Conservation (phyloP, 805 yeast species). For the Ogataea methanolica region DNA sequence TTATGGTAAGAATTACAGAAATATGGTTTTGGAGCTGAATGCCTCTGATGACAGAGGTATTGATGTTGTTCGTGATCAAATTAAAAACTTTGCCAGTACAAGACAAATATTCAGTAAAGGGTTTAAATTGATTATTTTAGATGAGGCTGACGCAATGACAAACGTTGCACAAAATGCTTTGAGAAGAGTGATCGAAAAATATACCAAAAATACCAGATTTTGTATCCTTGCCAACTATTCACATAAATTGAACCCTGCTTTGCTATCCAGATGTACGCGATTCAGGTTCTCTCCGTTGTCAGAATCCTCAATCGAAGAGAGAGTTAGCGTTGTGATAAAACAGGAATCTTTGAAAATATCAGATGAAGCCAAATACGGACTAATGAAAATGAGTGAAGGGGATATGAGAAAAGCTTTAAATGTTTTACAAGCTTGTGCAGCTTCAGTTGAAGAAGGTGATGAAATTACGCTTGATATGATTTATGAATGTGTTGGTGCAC, state of each 20-base stretch:
- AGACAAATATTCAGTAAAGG: slow-evolving; percentile 86
- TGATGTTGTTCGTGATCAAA: slow-evolving; percentile 95
- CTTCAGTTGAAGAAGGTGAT: slow-evolving; percentile 51
- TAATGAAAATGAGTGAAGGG: slow-evolving; percentile 76
- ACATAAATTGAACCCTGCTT: slow-evolving; percentile 92
- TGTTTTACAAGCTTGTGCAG: slow-evolving; percentile 89
- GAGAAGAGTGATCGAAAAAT: slow-evolving; percentile 83
- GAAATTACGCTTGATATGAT: slow-evolving; percentile 71
- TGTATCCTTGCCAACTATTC: slow-evolving; percentile 95
- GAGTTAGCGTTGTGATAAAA: slow-evolving; percentile 65
- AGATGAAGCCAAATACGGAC: slow-evolving; percentile 56
- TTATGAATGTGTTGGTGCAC: slow-evolving; percentile 94
- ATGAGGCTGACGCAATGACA: slow-evolving; percentile 96
- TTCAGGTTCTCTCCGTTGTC: slow-evolving; percentile 87
- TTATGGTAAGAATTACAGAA: slow-evolving; percentile 73
- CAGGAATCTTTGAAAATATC: slow-evolving; percentile 59
- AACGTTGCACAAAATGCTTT: slow-evolving; percentile 81
- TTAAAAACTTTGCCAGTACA: slow-evolving; percentile 93
- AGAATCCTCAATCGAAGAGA: slow-evolving; percentile 58
- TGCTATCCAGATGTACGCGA: slow-evolving; percentile 89
- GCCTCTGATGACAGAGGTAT: slow-evolving; percentile 98
- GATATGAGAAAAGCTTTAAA: slow-evolving; percentile 96
- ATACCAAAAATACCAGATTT: slow-evolving; percentile 91
- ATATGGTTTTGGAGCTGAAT: slow-evolving; percentile 91
- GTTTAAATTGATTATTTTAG: slow-evolving; percentile 85